Evolutionary conservation across 192 early-diverging fungal species (phyloP).

Genomic region (Rhizophagus sp.): DNA sequence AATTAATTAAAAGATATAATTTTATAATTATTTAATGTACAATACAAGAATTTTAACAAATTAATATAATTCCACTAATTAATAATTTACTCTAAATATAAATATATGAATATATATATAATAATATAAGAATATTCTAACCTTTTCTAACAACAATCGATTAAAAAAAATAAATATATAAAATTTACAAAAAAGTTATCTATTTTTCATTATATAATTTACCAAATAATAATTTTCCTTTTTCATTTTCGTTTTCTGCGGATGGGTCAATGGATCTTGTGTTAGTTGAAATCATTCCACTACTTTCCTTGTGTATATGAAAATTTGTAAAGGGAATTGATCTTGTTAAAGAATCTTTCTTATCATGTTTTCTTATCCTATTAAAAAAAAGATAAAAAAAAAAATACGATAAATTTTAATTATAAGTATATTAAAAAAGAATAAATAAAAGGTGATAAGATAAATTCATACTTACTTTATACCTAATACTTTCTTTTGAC

Average conservation of each 20-base stretch:
- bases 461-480: neutral
- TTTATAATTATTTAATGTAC: too few relatives aligned
- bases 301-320: neutral
- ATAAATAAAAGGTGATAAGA: too few relatives aligned
- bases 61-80: too few relatives aligned
- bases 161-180: too few relatives aligned
- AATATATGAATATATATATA: too few relatives aligned
- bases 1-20: too few relatives aligned
- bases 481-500: neutral
- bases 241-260: neutral
- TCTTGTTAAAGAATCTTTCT: neutral
- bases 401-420: neutral
- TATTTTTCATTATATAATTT: constrained; percentile 9
- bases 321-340: neutral
- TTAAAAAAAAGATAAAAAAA: too few relatives aligned
- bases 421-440: neutral
- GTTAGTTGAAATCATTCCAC: neutral
- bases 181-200: neutral
- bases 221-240: constrained; percentile 18
- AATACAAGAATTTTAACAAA: too few relatives aligned
- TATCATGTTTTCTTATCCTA: neutral
- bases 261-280: neutral
- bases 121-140: too few relatives aligned
- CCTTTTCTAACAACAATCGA: too few relatives aligned
- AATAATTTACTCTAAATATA: too few relatives aligned